These are phyloP conservation scores for Basipetospora chlamydospora DNA, from an alignment of 2,329 filamentous ascomycete species.

Conservation along the genomic window DNA sequence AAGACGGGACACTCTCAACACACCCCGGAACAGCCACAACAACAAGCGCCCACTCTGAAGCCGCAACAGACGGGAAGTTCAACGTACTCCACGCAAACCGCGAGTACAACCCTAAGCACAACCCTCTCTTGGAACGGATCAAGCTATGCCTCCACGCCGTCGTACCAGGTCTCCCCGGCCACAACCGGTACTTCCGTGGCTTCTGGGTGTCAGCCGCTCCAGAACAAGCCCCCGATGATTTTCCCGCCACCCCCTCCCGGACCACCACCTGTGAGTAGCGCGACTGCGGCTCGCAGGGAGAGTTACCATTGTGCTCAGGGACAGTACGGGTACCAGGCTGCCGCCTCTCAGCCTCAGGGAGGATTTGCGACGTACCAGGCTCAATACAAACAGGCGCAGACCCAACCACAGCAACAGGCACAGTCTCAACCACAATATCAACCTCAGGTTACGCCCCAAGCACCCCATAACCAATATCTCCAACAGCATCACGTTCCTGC, in stretches of 20 bases:
- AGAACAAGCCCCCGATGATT: no score
- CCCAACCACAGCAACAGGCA: slow-evolving; percentile 2
- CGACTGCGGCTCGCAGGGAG: no score
- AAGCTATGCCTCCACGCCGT: not conserved
- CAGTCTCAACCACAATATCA: slow-evolving; percentile 1
- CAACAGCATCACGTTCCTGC: not conserved
- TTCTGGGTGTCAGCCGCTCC: no score
- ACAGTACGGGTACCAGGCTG: no score
- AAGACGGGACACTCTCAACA: no score
- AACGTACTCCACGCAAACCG: not conserved
- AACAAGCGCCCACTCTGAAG: not conserved
- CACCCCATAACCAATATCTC: slow-evolving; percentile 1
- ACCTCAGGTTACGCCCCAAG: not conserved
- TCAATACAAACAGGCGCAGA: not conserved
- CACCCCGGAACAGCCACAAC: not conserved
- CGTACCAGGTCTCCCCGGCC: no score
- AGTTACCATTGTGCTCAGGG: no score
- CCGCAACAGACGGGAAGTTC: not conserved
- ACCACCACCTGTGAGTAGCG: no score
- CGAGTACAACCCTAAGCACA: no score
- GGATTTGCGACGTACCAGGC: not conserved
- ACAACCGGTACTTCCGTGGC: no score
- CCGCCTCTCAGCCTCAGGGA: not conserved
- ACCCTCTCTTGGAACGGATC: no score
- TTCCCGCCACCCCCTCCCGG: no score